Conservation (phyloP, 495 filamentous ascomycete species). For the Xeromyces bisporus region DNA sequence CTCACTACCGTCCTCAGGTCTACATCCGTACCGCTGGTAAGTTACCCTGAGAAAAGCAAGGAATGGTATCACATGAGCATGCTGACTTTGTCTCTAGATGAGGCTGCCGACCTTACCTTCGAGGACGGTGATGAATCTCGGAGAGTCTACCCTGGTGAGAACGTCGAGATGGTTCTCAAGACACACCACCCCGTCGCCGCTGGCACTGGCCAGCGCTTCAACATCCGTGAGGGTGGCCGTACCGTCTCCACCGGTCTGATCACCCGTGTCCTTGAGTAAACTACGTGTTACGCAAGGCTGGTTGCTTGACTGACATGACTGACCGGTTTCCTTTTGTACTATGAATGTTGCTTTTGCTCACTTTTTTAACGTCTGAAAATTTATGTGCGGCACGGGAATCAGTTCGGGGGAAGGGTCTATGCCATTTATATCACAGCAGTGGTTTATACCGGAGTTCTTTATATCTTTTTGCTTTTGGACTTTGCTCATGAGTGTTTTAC, state of each 20-base stretch:
- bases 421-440: constrained; percentile 9
- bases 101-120: constrained; percentile 65
- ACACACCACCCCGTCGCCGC: constrained; percentile 68
- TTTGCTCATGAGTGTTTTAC: constrained; percentile 18
- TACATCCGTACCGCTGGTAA: constrained; percentile 79
- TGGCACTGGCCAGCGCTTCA: constrained; percentile 83
- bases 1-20: constrained; percentile 92
- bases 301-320: constrained; percentile 1
- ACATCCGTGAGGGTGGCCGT: constrained; percentile 87
- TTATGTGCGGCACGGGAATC: constrained; percentile 23
- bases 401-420: constrained; percentile 10
- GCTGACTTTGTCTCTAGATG: constrained; percentile 33
- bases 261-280: constrained; percentile 51
- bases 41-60: constrained; percentile 5
- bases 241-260: constrained; percentile 87
- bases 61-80: not conserved
- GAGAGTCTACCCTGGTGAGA: constrained; percentile 94
- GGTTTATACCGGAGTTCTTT: constrained; percentile 21
- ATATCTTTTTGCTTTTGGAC: constrained; percentile 8
- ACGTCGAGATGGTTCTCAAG: constrained; percentile 83
- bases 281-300: constrained; percentile 2
- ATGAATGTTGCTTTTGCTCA: constrained; percentile 26
- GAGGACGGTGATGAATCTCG: constrained; percentile 58
- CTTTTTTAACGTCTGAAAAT: too few relatives aligned
- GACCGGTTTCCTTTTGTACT: constrained; percentile 15